Conservation (phyloP, 129 eudicot species). For the Arctium minus region DNA sequence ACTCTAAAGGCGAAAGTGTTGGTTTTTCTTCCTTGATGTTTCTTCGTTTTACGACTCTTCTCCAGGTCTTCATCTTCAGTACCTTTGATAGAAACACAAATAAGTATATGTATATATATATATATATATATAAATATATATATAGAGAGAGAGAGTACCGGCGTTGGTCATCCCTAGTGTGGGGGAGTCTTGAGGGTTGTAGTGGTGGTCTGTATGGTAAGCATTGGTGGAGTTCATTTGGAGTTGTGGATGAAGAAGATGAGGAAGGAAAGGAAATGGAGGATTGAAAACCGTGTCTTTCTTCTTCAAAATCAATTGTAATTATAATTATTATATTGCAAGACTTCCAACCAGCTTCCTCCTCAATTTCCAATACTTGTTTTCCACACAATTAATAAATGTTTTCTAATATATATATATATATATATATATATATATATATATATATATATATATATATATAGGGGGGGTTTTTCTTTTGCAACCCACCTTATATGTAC, state of each 20-base stretch:
- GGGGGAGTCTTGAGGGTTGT: neutral
- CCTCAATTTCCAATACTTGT: neutral
- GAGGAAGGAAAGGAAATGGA: neutral
- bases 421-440: too few species aligned
- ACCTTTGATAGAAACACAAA: too few species aligned
- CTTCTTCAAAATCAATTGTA: neutral
- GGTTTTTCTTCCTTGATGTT: slow-evolving; percentile 6
- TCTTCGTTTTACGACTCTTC: slow-evolving; percentile 8
- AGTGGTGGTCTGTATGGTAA: neutral
- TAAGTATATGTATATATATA: too few species aligned
- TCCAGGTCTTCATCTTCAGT: slow-evolving; percentile 19
- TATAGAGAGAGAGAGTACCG: neutral
- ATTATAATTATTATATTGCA: neutral
- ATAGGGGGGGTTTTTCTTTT: too few species aligned
- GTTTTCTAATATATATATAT: too few species aligned
- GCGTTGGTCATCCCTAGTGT: neutral
- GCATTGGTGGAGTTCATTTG: neutral
- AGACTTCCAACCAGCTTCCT: neutral
- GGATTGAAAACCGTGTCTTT: neutral
- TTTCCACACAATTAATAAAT: neutral
- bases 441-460: too few species aligned
- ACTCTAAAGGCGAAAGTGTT: slow-evolving; percentile 39
- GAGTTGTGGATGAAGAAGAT: neutral
- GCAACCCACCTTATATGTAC: too few species aligned
- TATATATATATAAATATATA: too few species aligned